Percentiles rank a stretch among this genome's conserved stretches.
These are phyloP conservation scores for Staphylotrichum longicolle DNA, from an alignment of 495 filamentous ascomycete genomes.

Conservation along the genomic window DNA sequence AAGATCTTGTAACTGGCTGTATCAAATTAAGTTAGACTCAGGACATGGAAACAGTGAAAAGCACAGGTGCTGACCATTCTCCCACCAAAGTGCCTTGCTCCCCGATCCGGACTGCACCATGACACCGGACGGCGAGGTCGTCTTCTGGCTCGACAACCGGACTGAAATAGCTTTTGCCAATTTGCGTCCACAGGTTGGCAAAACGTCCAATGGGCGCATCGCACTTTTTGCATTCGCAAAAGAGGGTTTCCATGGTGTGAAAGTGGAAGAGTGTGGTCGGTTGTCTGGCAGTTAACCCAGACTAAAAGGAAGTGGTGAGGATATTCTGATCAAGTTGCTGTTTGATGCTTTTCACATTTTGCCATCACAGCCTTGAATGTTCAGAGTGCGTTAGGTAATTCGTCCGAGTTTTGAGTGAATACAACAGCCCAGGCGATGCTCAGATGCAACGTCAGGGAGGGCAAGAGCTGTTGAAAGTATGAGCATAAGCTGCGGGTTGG, in stretches of 20 bases:
- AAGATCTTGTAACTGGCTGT: conserved; percentile 35
- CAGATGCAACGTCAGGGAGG: not conserved
- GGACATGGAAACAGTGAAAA: not conserved
- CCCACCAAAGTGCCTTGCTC: conserved; percentile 35
- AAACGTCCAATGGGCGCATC: conserved; percentile 35
- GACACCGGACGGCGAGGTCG: conserved; percentile 18
- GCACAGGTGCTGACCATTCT: conserved; percentile 32
- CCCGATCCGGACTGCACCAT: conserved; percentile 27
- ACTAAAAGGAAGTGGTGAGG: not conserved
- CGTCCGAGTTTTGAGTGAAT: too few species aligned
- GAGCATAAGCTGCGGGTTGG: not conserved
- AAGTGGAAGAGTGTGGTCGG: not conserved
- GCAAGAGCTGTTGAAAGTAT: not conserved
- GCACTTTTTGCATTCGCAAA: conserved; percentile 43
- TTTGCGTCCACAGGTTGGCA: conserved; percentile 44
- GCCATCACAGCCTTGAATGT: too few species aligned
- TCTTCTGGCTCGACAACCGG: conserved; percentile 34
- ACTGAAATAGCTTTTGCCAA: conserved; percentile 45
- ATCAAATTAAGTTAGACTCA: not conserved
- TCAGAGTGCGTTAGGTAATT: too few species aligned
- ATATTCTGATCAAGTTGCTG: not conserved
- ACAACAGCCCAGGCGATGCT: too few species aligned
- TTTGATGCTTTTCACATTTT: too few species aligned
- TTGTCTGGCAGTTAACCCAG: not conserved
- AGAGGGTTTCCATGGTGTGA: conserved; percentile 28